Evolutionary conservation across 371 early-diverging fungal species (phyloP).

Genomic region (Cokeromyces recurvatus): DNA sequence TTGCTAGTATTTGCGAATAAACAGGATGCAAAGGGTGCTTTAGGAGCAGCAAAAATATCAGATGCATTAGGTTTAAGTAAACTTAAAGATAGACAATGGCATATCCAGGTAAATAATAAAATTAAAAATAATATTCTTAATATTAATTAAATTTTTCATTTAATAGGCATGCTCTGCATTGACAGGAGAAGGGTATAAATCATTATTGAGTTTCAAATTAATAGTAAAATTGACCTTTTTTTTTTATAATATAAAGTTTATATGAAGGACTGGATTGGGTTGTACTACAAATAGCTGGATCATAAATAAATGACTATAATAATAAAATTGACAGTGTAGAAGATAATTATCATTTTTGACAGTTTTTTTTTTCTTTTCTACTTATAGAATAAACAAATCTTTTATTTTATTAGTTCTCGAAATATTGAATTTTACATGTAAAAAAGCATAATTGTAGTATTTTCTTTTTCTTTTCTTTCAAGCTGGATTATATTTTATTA

Average conservation of each 20-base stretch:
- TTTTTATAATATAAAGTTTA: conserved; percentile 35
- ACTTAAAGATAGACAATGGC: conserved; percentile 71
- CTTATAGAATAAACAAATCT: too few species aligned
- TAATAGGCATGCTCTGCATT: conserved; percentile 66
- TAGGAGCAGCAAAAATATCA: conserved; percentile 65
- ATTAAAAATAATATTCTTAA: background rate
- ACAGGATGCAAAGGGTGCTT: conserved; percentile 65
- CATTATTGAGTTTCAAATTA: conserved; percentile 3
- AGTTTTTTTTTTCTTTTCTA: too few species aligned
- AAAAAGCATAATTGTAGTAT: too few species aligned
- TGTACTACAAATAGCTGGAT: conserved; percentile 46
- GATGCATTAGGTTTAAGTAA: conserved; percentile 60
- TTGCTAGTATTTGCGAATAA: conserved; percentile 72
- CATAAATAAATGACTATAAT: conserved; percentile 9
- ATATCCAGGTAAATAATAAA: conserved; percentile 54
- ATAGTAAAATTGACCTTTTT: background rate
- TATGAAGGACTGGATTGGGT: conserved; percentile 76
- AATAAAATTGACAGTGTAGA: too few species aligned
- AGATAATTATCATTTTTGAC: too few species aligned
- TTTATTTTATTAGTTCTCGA: too few species aligned
- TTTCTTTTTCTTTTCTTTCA: too few species aligned
- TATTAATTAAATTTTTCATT: background rate
- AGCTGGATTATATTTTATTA: too few species aligned
- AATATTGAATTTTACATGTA: too few species aligned
- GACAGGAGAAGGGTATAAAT: conserved; percentile 74